Evolutionary conservation across 2,329 filamentous ascomycete genomes (phyloP), one percentile per base, ranked within the genome.

Genomic region (Fusarium brachygibbosum): DNA sequence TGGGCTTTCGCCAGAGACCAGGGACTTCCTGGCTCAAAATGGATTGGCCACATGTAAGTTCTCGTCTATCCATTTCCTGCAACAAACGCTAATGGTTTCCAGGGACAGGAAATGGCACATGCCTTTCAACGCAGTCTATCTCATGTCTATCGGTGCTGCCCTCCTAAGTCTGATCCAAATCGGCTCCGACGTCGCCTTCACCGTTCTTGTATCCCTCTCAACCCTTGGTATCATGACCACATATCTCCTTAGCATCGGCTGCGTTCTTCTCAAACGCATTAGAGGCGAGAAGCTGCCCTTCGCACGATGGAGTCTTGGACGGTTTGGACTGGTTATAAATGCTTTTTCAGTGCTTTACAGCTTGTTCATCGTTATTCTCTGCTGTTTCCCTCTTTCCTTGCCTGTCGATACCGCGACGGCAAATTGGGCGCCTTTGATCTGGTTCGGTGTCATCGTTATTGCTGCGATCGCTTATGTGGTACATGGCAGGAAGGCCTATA

Each of bases 71-170:
- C 3, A 0, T 1, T 6, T 0, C 0, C 0, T 5, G 2, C 5
- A 13, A 2, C 3, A 14, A 2, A 2, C 11, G 1, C 49, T 66
- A 3, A 66, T 16, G 0, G 2, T 3, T 25, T 0, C 0, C 2
- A 66, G 63, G 63, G 63, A 67, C 16, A 67, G 34, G 57, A 67
- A 63, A 13, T 67, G 64, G 63, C 63, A 67, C 17, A 63, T 67
- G 58, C 64, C 64, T 1, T 67, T 67, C 19, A 50, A 58, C 21
- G 64, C 64, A 2, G 63, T 67, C 2, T 67, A 67, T 12, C 64
- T 67, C 6, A 63, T 67, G 58, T 67, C 64, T 3, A 41, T 67
- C 1, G 64, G 64, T 5, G 64, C 64, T 11, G 64, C 63, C 12
- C 63, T 67, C 0, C 51, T 67, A 0, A 54, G 41, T 14, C 51